Evolutionary conservation across 2,329 filamentous ascomycete species (phyloP).

Genomic region (Aspergillaceae sp.): DNA sequence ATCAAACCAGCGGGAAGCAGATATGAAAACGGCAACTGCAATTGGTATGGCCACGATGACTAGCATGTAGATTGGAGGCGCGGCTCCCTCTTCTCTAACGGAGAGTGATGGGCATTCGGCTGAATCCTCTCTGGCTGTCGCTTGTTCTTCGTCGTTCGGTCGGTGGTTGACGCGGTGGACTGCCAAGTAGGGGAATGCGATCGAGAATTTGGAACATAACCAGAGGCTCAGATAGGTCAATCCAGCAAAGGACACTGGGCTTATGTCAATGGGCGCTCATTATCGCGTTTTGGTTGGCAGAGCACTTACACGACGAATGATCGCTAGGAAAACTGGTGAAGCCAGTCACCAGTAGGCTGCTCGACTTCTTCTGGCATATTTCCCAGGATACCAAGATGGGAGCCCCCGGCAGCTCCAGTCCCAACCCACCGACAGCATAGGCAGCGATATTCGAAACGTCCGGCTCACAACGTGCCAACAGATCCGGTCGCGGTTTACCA

Average conservation of each 20-base stretch:
- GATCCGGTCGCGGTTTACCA: constrained; percentile 56
- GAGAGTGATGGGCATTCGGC: constrained; percentile 30
- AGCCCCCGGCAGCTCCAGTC: constrained; percentile 41
- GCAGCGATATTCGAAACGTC: constrained; percentile 55
- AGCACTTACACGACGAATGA: constrained; percentile 55
- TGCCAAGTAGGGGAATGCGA: constrained; percentile 37
- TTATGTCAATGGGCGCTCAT: constrained; percentile 3
- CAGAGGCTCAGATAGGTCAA: constrained; percentile 80
- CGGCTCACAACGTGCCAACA: constrained; percentile 64
- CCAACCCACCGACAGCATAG: constrained; percentile 57
- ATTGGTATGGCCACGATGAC: constrained; percentile 62
- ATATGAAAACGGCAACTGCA: constrained; percentile 68
- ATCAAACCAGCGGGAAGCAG: constrained; percentile 78
- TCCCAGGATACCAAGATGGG: constrained; percentile 63
- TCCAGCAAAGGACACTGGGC: constrained; percentile 61
- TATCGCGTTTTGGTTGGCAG: not conserved
- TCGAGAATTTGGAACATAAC: constrained; percentile 55
- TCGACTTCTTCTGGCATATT: constrained; percentile 61
- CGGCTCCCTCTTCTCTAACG: constrained; percentile 64
- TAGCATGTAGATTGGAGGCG: constrained; percentile 73
- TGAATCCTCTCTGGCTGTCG: not conserved
- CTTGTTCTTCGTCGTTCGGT: constrained; percentile 15
- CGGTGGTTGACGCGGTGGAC: constrained; percentile 19
- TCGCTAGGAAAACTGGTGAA: constrained; percentile 79
- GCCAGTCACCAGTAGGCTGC: constrained; percentile 60